Evolutionary conservation across 208 protist genomes (phyloP), one percentile per base, ranked within the genome.

Genomic region (Chromosphaera perkinsii): DNA sequence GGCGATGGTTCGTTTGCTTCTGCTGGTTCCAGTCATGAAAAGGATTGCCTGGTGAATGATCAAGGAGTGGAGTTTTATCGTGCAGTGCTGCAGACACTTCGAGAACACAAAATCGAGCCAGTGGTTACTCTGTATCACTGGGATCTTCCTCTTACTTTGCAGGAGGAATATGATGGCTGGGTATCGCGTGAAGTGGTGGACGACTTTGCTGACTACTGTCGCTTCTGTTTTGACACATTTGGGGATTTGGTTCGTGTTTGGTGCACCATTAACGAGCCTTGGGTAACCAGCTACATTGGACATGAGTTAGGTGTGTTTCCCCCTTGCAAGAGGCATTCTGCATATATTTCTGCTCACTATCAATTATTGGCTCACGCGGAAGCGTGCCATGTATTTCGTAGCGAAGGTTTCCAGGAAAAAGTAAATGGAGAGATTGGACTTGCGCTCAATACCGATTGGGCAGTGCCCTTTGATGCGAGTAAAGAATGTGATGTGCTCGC

Each of bases 101-200:
- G 12, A 24, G 26, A 20, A 20, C 4, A 32, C 24, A 0, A 57
- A 14, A 57, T 57, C 51, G 36, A 20, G 9, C 51, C 51, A 20
- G 51, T 57, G 4, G 32, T 57, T 39, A 57, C 51, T 57, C 29
- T 57, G 29, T 57, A 40, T 33, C 51, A 57, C 29, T 57, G 51
- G 51, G 51, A 57, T 57, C 51, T 57, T 36, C 51, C 51, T 24
- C 51, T 39, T 9, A 31, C 27, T 39, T 57, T 57, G 24, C 26
- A 39, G 9, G 9, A 24, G 29, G 26, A 54, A 29, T 22, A 36
- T 4, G 51, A 57, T 39, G 51, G 51, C 29, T 39, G 4, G 9
- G 10, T n/a, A 20, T 22, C 9, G 10, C 29, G 22, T 20, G 36
- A n/a, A 57, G n/a, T 31, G n/a, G 20, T 35, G 24, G 20, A 33